Evolutionary conservation across 495 filamentous ascomycete genomes (phyloP).

Genomic region (Hyaloscypha bicolor): DNA sequence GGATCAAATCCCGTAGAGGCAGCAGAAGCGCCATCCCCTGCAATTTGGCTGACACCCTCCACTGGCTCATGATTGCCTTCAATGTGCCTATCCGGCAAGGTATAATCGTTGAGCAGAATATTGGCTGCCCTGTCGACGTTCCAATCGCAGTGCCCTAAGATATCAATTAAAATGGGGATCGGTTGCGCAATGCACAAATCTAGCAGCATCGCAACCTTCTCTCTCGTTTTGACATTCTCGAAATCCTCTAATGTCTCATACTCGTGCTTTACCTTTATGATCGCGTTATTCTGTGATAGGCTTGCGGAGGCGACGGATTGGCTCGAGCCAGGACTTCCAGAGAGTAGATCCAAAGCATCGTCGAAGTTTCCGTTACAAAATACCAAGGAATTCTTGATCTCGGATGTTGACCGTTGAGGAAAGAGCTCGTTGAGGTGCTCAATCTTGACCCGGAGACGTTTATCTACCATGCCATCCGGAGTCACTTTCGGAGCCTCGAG

Average conservation of each 20-base stretch:
- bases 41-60: not conserved
- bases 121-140: not conserved
- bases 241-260: not conserved
- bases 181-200: not conserved
- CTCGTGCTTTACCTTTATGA: not conserved
- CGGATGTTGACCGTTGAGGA: not conserved
- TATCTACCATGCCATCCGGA: not conserved
- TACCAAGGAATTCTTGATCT: not conserved
- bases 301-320: not conserved
- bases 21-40: not conserved
- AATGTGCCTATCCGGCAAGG: not conserved
- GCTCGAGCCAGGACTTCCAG: not conserved
- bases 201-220: not conserved
- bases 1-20: not conserved
- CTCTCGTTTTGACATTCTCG: not conserved
- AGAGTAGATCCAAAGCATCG: not conserved
- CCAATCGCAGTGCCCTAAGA: not conserved
- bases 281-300: not conserved
- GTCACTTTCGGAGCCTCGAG: not conserved
- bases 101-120: not conserved
- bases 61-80: not conserved
- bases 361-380: not conserved
- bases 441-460: not conserved
- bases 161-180: not conserved
- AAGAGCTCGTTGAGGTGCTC: not conserved